phyloP scores from a whole-genome alignment of 2,329 filamentous ascomycete species.

The Botryotinia convoluta region DNA sequence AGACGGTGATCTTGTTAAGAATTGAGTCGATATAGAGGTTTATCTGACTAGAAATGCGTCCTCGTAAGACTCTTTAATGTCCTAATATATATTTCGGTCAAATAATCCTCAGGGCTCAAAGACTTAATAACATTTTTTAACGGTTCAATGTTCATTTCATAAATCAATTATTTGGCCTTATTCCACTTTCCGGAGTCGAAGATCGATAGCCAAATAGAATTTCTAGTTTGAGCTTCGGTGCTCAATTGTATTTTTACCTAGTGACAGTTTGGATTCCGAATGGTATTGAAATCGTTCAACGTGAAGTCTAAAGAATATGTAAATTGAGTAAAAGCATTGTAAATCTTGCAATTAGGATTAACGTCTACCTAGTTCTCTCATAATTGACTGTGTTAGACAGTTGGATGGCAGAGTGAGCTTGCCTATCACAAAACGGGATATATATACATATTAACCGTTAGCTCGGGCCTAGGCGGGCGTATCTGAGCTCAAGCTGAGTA shows the following conservation, averaged over 20 bases:
- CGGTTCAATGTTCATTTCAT: background rate
- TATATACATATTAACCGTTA: background rate
- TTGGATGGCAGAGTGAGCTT: background rate
- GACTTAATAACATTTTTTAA: background rate
- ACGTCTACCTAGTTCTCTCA: background rate
- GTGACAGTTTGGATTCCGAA: background rate
- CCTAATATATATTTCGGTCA: background rate
- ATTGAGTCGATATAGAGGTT: background rate
- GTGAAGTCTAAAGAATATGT: background rate
- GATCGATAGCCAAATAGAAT: background rate
- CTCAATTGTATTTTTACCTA: background rate
- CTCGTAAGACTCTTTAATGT: background rate
- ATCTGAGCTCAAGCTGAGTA: background rate
- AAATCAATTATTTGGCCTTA: background rate
- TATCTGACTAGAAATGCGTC: background rate
- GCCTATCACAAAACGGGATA: background rate
- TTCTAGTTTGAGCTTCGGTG: background rate
- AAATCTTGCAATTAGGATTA: background rate
- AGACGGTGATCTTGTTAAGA: conserved; percentile 27
- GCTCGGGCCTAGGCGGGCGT: background rate
- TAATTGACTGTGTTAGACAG: background rate
- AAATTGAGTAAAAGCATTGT: background rate
- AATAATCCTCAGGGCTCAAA: background rate
- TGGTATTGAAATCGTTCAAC: background rate
- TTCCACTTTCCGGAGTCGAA: background rate